Percentiles rank a stretch among this genome's conserved stretches.
Conservation (phyloP, 2,329 filamentous ascomycete genomes). For the Fusarium praegraminearum region DNA sequence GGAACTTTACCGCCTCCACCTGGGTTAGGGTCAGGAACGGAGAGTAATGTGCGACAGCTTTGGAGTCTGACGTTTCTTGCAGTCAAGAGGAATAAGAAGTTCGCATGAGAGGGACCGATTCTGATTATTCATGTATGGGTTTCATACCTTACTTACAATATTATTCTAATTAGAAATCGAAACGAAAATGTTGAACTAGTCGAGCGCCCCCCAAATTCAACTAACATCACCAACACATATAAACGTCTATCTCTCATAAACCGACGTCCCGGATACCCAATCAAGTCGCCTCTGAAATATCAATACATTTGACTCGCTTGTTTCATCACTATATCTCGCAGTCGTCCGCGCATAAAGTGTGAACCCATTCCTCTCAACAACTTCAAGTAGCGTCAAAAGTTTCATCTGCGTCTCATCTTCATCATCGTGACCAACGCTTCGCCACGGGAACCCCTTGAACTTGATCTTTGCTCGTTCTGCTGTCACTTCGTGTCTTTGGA, state of each 20-base stretch:
- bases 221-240: rapidly evolving
- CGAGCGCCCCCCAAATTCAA: background rate
- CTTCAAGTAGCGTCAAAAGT: constrained; percentile 13
- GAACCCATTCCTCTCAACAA: constrained; percentile 18
- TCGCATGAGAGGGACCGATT: background rate
- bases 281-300: constrained; percentile 19
- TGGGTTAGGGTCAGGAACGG: constrained; percentile 23
- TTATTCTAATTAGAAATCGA: too few species aligned
- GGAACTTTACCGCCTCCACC: constrained; percentile 37
- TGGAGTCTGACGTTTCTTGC: constrained; percentile 41
- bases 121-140: too few species aligned
- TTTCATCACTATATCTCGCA: constrained; percentile 7
- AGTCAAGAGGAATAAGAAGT: constrained; percentile 19
- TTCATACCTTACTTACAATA: too few species aligned
- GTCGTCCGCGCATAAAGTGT: constrained; percentile 1
- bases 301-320: constrained; percentile 9
- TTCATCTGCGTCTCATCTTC: constrained; percentile 15
- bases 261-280: background rate
- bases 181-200: too few species aligned
- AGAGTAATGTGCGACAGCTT: constrained; percentile 39
- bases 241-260: background rate
- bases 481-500: constrained; percentile 8
- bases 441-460: constrained; percentile 20
- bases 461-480: constrained; percentile 21
- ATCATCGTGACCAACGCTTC: background rate